A percentile compares a stretch with the other conserved stretches of the same genome.
Evolutionary conservation across 1,284 basidiomycete species (phyloP).

Genomic region (Ustilago curta): DNA sequence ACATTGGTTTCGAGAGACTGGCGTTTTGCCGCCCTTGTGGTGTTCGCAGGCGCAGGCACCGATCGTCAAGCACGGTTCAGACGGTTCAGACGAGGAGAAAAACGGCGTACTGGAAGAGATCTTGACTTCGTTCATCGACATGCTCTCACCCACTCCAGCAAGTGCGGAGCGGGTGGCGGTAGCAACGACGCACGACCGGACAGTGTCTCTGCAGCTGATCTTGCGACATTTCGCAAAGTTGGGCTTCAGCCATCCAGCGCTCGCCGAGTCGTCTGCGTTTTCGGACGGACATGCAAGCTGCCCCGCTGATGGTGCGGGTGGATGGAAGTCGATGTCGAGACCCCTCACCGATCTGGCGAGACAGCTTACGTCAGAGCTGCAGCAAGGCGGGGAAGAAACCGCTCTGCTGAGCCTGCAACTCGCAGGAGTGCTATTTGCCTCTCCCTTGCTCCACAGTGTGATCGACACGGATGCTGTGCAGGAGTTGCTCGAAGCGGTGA

Average conservation of each 20-base stretch:
- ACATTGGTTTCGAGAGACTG: constrained; percentile 43
- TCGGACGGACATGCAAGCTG: constrained; percentile 29
- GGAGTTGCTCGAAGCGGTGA: constrained; percentile 8
- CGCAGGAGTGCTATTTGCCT: constrained; percentile 11
- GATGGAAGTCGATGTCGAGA: constrained; percentile 5
- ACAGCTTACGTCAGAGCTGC: not conserved
- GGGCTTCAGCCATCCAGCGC: constrained; percentile 11
- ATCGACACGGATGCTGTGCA: constrained; percentile 2
- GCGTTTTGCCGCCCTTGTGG: constrained; percentile 40
- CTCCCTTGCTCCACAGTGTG: constrained; percentile 14
- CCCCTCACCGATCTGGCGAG: constrained; percentile 10
- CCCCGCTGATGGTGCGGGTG: not conserved
- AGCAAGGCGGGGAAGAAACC: not conserved
- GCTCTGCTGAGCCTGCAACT: constrained; percentile 18
- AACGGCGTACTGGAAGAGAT: constrained; percentile 7
- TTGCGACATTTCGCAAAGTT: constrained; percentile 29
- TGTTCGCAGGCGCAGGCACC: constrained; percentile 6
- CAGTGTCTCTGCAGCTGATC: constrained; percentile 28
- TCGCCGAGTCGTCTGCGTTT: constrained; percentile 2
- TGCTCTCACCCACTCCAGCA: constrained; percentile 11
- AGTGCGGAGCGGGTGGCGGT: not conserved
- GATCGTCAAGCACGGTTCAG: not conserved
- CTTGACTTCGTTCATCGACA: constrained; percentile 32
- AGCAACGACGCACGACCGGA: constrained; percentile 7
- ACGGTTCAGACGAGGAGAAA: not conserved